Conservation (phyloP, 768 basidiomycete species). For the Cyathus striatus region DNA sequence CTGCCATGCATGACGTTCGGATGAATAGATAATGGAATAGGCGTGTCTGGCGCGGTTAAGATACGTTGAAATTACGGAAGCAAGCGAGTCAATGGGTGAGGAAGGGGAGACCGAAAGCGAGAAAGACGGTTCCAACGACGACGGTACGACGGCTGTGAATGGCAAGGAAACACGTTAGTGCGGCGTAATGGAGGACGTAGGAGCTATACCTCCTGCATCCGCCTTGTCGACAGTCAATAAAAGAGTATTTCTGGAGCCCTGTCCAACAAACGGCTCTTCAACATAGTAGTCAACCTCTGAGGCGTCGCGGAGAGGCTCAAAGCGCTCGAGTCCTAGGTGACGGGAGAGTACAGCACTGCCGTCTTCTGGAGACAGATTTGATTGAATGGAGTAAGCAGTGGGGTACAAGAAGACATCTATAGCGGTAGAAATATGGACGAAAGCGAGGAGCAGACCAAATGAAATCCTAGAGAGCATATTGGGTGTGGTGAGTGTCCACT, state of each 20-base stretch:
- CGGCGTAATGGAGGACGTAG: not conserved
- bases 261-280: constrained; percentile 54
- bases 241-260: constrained; percentile 44
- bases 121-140: constrained; percentile 44
- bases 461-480: constrained; percentile 19
- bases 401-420: constrained; percentile 61
- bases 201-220: constrained; percentile 48
- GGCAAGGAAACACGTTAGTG: constrained; percentile 5
- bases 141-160: constrained; percentile 50
- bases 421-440: constrained; percentile 37
- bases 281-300: constrained; percentile 19
- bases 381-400: constrained; percentile 22
- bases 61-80: constrained; percentile 53
- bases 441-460: constrained; percentile 22
- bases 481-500: constrained; percentile 18
- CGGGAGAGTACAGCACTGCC: constrained; percentile 59
- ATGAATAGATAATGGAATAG: constrained; percentile 50
- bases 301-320: constrained; percentile 43
- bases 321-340: constrained; percentile 68
- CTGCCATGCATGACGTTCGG: constrained; percentile 19
- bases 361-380: constrained; percentile 42
- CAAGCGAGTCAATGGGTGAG: constrained; percentile 32
- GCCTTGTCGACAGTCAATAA: constrained; percentile 52
- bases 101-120: constrained; percentile 24
- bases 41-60: constrained; percentile 51